These are phyloP conservation scores for Lagerstroemia speciosa DNA, from an alignment of 345 rosid genomes.

Conservation along the genomic window DNA sequence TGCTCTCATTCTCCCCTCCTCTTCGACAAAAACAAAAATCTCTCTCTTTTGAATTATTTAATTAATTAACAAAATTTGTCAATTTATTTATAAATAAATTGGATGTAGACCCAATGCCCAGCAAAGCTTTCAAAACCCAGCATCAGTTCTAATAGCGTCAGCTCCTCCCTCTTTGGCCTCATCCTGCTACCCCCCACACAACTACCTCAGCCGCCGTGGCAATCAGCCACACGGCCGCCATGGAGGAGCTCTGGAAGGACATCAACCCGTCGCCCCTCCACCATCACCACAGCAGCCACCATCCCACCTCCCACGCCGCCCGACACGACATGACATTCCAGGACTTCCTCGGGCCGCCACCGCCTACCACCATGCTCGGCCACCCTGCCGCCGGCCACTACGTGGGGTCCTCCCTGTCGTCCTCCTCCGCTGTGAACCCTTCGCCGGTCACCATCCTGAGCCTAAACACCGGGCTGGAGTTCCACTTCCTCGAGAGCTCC, in stretches of 20 bases:
- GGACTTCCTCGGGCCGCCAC: slow-evolving; percentile 50
- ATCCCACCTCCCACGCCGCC: neutral
- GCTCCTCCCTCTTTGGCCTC: neutral
- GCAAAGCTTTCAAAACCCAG: neutral
- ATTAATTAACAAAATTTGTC: no score
- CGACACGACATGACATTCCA: slow-evolving; percentile 26
- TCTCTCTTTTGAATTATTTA: no score
- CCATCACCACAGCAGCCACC: slow-evolving; percentile 16
- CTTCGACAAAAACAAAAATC: no score
- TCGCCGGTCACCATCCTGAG: slow-evolving; percentile 49
- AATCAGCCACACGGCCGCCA: slow-evolving; percentile 17
- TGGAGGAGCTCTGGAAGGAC: slow-evolving; percentile 87
- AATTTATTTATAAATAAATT: no score
- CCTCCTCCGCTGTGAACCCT: neutral
- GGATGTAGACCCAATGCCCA: neutral
- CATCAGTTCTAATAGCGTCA: neutral
- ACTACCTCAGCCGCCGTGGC: neutral
- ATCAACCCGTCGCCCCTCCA: slow-evolving; percentile 46
- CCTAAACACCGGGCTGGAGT: slow-evolving; percentile 42
- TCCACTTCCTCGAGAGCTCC: slow-evolving; percentile 42
- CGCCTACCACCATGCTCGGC: neutral
- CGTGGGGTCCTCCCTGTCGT: neutral
- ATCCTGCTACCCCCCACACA: neutral
- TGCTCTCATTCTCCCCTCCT: no score
- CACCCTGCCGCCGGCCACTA: neutral